phyloP scores from a whole-genome alignment of 148 eudicot genomes.

The Chenopodium quinoa region DNA sequence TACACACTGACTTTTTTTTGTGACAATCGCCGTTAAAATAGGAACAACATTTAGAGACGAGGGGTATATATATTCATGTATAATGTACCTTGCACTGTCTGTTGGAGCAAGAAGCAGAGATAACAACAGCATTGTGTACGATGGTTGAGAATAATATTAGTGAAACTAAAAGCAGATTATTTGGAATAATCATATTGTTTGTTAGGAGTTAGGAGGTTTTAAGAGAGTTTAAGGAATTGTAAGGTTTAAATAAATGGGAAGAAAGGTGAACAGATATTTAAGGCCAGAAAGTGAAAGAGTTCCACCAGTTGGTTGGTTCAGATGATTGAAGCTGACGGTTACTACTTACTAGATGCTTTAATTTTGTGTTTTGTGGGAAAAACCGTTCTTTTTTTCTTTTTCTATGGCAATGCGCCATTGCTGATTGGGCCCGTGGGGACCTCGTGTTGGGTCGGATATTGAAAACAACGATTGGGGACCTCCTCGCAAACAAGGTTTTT shows the following conservation, averaged over 20 bases:
- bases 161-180: conserved; percentile 4
- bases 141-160: not conserved
- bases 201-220: not conserved
- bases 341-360: not conserved
- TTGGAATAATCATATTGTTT: conserved; percentile 10
- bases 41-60: too few relatives aligned
- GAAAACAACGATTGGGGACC: too few relatives aligned
- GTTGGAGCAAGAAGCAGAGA: conserved; percentile 23
- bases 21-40: too few relatives aligned
- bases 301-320: conserved; percentile 8
- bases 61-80: not conserved
- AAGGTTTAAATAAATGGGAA: not conserved
- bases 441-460: too few relatives aligned
- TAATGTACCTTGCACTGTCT: conserved; percentile 20
- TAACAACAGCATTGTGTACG: not conserved
- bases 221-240: not conserved
- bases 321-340: not conserved
- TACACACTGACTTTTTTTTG: too few relatives aligned
- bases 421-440: too few relatives aligned
- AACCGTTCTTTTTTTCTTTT: too few relatives aligned
- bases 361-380: too few relatives aligned
- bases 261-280: not conserved
- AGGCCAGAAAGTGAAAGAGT: not conserved
- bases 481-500: too few relatives aligned
- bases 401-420: too few relatives aligned